Base-by-base conservation (phyloP, 192 early-diverging fungal genomes). In the Funneliformis geosporum region DNA sequence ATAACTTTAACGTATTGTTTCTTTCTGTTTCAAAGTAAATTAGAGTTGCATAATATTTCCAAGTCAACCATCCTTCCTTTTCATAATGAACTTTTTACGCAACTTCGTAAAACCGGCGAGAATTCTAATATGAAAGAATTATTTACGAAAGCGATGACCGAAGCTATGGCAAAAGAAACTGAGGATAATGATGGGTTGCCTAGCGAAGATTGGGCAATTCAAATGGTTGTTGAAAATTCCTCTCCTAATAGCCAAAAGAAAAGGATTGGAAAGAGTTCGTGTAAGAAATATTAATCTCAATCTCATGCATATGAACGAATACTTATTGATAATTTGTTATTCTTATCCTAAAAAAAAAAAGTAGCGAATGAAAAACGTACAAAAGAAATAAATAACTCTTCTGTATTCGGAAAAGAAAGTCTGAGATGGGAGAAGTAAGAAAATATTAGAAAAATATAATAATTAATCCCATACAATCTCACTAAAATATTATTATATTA, bases 131-230 rank as follows among this genome's bases (percentile, higher is more conserved):
- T 43, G 7, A 43, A 73, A 73, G 50, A 8, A 73, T 16, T 27
- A 55, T 73, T 73, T 59, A n/a, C 10, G 9, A 50, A 59, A 9
- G 72, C 72, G 3, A 10, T 73, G 3, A 8, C 11, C 4, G 33
- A 40, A 38, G 72, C 72, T 59, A 16, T 12, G 8, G 72, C 23
- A 59, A 47, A 73, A 55, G 72, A 73, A 40, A 14, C 50, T 28
- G 46, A 73, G 46, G 72, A 73, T 12, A 73, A 73, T 23, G 72
- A 73, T 73, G 72, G 72, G 4, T 59, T 73, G 23, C 72, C 72
- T 47, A 59, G 50, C 28, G 46, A 46, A 27, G 72, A 73, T 50
- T 73, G 12, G 11, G 72, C 72, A n/a, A 9, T 73, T 55, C 44
- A 73, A 50, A 73, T n/a, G 14, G 23, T 50, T 28, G 40, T 21